Percentiles rank a stretch among this genome's conserved stretches.
These are phyloP conservation scores for Diacronema lutheri DNA, from an alignment of 78 protist species.

Conservation along the genomic window DNA sequence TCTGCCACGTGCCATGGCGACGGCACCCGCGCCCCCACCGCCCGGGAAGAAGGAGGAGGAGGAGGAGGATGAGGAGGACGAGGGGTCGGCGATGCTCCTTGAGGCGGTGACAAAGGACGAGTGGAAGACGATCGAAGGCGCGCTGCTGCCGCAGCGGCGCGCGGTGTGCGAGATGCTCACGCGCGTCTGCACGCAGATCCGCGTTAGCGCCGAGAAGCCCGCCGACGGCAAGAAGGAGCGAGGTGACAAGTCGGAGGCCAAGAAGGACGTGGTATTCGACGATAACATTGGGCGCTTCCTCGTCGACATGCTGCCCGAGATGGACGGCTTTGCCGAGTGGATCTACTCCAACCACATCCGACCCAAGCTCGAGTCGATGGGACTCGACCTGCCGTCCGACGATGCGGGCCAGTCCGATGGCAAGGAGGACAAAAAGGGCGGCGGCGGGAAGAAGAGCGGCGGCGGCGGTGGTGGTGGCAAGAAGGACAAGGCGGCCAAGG, in stretches of 20 bases:
- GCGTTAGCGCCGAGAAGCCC: not conserved
- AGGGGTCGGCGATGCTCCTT: not conserved
- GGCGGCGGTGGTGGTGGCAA: no score
- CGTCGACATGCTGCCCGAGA: slow-evolving; percentile 18
- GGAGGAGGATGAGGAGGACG: not conserved
- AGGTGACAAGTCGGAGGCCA: no score
- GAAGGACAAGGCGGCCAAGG: no score
- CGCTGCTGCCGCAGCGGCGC: not conserved
- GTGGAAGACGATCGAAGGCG: slow-evolving; percentile 9
- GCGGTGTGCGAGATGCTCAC: not conserved
- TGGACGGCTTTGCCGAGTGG: not conserved
- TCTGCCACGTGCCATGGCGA: no score
- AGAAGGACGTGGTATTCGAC: not conserved
- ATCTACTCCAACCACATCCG: slow-evolving; percentile 16
- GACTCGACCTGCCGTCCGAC: not conserved
- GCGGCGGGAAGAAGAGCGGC: not conserved
- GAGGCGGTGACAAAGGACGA: not conserved
- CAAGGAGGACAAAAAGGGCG: not conserved
- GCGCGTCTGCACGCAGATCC: not conserved
- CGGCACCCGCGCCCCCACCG: no score
- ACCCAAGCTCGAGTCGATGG: not conserved
- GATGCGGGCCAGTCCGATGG: no score
- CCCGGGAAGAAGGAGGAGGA: not conserved
- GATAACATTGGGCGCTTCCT: slow-evolving; percentile 3
- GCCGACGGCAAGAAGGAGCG: no score